phyloP scores from a whole-genome alignment of 257 asterid species.

The Gentiana straminea region DNA sequence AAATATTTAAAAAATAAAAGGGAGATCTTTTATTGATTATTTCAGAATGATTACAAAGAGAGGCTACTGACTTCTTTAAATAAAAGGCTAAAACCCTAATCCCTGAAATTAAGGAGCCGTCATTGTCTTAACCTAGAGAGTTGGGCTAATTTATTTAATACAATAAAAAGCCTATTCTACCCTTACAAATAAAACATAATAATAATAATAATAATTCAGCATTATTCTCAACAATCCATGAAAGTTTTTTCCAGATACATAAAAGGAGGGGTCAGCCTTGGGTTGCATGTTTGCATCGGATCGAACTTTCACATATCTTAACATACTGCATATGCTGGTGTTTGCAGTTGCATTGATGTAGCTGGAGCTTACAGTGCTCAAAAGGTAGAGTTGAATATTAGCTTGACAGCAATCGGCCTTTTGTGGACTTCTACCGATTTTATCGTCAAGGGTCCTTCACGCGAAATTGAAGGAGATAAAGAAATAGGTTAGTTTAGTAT shows the following conservation, averaged over 20 bases:
- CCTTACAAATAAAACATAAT: too few species aligned
- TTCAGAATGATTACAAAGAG: too few species aligned
- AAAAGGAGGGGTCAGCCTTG: neutral
- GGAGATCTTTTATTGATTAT: too few species aligned
- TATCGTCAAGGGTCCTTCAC: constrained; percentile 59
- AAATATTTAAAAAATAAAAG: too few species aligned
- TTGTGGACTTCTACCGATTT: constrained; percentile 95
- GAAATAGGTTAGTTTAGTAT: constrained; percentile 37
- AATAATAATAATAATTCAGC: too few species aligned
- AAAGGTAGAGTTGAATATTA: constrained; percentile 83
- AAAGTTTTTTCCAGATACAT: neutral
- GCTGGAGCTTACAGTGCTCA: constrained; percentile 94
- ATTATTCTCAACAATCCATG: too few species aligned
- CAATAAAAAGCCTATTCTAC: too few species aligned
- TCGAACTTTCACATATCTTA: neutral
- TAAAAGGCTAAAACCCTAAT: too few species aligned
- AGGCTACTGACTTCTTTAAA: too few species aligned
- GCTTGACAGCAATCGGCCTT: constrained; percentile 93
- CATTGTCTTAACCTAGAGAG: too few species aligned
- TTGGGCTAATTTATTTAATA: too few species aligned
- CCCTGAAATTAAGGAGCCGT: too few species aligned
- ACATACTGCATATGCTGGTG: constrained; percentile 11
- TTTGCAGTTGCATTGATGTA: constrained; percentile 87
- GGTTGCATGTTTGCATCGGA: neutral
- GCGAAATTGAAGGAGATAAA: constrained; percentile 33